Conservation (phyloP, 164 flowering plant species). For the Pachysandra terminalis region DNA sequence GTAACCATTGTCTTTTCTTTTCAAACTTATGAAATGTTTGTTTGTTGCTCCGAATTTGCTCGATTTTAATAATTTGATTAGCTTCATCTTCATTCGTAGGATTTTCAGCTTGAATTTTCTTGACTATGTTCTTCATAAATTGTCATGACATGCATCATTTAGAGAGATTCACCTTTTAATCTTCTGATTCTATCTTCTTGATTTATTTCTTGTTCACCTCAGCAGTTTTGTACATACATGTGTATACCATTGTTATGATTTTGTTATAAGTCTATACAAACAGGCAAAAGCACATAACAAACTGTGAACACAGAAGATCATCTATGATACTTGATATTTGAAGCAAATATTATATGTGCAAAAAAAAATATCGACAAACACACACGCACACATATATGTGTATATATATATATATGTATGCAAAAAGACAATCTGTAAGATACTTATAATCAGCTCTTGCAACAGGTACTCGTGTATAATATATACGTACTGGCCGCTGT, state of each 20-base stretch:
- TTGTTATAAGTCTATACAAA: background rate
- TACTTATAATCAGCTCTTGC: background rate
- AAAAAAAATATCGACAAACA: no score
- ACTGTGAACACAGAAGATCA: background rate
- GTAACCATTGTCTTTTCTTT: background rate
- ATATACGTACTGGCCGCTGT: constrained; percentile 76
- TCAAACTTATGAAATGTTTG: background rate
- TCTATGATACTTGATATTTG: background rate
- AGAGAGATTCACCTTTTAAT: background rate
- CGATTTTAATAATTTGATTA: background rate
- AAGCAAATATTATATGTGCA: background rate
- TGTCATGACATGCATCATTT: background rate
- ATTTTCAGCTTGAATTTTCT: background rate
- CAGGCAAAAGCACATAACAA: background rate
- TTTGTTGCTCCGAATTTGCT: background rate
- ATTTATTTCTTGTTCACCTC: background rate
- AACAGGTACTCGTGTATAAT: background rate
- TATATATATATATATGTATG: no score
- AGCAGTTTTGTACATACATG: background rate
- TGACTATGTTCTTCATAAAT: background rate
- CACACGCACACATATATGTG: no score
- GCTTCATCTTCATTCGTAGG: background rate
- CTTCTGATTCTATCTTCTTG: background rate
- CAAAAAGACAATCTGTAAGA: no score
- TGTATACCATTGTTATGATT: background rate